Conservation (phyloP, 2,329 filamentous ascomycete genomes). For the Penicillium sp. region DNA sequence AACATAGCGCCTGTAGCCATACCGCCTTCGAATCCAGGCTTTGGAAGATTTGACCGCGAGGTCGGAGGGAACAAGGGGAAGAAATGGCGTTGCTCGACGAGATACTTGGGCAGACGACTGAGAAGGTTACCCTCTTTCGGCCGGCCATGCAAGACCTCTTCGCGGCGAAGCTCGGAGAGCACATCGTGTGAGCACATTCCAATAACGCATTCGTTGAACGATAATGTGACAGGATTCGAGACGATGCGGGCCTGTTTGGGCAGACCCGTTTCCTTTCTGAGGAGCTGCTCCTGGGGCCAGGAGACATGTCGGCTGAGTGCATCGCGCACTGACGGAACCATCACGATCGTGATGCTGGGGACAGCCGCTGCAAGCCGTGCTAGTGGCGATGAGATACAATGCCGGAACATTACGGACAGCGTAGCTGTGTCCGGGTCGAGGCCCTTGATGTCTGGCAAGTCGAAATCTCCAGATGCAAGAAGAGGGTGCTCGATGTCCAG, state of each 20-base stretch:
- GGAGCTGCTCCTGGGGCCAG: constrained; percentile 76
- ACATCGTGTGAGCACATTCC: constrained; percentile 82
- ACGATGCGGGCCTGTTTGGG: constrained; percentile 74
- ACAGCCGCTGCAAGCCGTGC: constrained; percentile 67
- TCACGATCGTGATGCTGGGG: constrained; percentile 75
- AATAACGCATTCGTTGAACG: constrained; percentile 80
- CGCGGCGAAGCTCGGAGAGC: constrained; percentile 73
- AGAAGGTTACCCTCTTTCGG: constrained; percentile 61
- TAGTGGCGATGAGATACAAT: constrained; percentile 72
- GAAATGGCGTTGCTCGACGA: constrained; percentile 89
- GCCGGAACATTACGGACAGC: constrained; percentile 77
- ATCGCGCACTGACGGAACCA: constrained; percentile 81
- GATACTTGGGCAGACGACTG: constrained; percentile 68
- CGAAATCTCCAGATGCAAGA: constrained; percentile 75
- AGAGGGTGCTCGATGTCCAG: constrained; percentile 88
- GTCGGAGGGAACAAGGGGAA: constrained; percentile 84
- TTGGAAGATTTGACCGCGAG: constrained; percentile 65
- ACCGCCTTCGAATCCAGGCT: constrained; percentile 59
- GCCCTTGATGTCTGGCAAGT: constrained; percentile 65
- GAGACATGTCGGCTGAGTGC: constrained; percentile 78
- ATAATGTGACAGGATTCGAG: constrained; percentile 86
- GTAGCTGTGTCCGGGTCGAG: constrained; percentile 75
- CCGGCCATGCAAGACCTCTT: constrained; percentile 64
- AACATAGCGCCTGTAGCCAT: constrained; percentile 71
- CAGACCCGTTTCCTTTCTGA: constrained; percentile 69